Conservation (phyloP, 1,284 basidiomycete species). For the Fomitopsis schrenkii region DNA sequence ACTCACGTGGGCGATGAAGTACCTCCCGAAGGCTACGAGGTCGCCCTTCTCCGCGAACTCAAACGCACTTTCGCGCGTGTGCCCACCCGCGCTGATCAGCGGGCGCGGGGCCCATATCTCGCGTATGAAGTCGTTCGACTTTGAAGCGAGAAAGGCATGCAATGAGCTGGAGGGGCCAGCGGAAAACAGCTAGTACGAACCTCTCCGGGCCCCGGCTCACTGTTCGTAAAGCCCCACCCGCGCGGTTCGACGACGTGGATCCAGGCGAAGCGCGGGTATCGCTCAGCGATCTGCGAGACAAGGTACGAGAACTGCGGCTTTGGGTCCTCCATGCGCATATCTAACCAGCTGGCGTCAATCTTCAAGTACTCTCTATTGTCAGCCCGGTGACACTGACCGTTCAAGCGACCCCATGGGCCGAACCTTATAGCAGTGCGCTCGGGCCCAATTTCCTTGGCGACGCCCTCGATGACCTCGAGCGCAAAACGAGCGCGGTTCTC, state of each 20-base stretch:
- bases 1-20: slow-evolving; percentile 42
- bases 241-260: slow-evolving; percentile 44
- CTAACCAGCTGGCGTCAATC: too few species aligned
- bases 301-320: slow-evolving; percentile 39
- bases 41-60: slow-evolving; percentile 28
- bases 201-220: slow-evolving; percentile 8
- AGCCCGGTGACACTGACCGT: slow-evolving; percentile 31
- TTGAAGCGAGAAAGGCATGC: background rate
- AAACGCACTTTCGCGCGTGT: slow-evolving; percentile 25
- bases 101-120: slow-evolving; percentile 27
- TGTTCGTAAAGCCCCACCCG: slow-evolving; percentile 17
- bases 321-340: slow-evolving; percentile 45
- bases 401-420: slow-evolving; percentile 45
- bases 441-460: slow-evolving; percentile 34
- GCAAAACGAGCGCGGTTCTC: slow-evolving; percentile 51
- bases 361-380: too few species aligned
- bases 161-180: background rate
- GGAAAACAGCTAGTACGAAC: background rate
- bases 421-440: slow-evolving; percentile 45
- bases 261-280: slow-evolving; percentile 48
- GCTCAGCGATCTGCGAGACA: slow-evolving; percentile 30
- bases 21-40: slow-evolving; percentile 43
- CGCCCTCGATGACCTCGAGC: slow-evolving; percentile 45
- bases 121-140: slow-evolving; percentile 25
- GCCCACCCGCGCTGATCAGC: slow-evolving; percentile 36